Percentiles rank a stretch among this genome's conserved stretches.
Evolutionary conservation across 2,329 filamentous ascomycete genomes (phyloP).

Genomic region (Biscogniauxia marginata): DNA sequence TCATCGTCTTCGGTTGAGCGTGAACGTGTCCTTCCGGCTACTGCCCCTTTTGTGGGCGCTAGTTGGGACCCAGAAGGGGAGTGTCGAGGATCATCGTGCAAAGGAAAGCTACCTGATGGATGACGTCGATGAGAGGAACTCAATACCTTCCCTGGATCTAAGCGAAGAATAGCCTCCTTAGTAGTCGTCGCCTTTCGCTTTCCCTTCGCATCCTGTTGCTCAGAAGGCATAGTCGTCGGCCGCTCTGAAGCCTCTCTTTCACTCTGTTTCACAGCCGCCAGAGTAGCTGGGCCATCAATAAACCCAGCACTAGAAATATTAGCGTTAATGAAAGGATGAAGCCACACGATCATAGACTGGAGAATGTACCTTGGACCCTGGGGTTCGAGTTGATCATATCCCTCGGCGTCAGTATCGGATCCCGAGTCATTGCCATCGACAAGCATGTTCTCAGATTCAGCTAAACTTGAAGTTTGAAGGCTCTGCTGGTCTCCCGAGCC

Average conservation of each 20-base stretch:
- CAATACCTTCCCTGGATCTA: conserved; percentile 20
- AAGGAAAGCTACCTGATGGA: background rate
- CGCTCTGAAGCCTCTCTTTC: conserved; percentile 6
- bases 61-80: background rate
- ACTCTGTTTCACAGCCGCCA: conserved; percentile 23
- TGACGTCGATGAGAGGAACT: background rate
- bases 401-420: conserved; percentile 19
- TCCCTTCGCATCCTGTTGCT: conserved; percentile 13
- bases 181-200: conserved; percentile 12
- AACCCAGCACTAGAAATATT: conserved; percentile 26
- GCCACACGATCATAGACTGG: conserved; percentile 6
- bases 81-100: background rate
- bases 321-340: background rate
- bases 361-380: conserved; percentile 18
- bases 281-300: conserved; percentile 17
- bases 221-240: conserved; percentile 2
- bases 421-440: conserved; percentile 13
- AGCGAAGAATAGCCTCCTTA: conserved; percentile 20
- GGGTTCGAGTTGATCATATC: conserved; percentile 20
- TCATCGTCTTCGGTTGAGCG: conserved; percentile 3
- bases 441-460: conserved; percentile 13
- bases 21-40: conserved; percentile 5
- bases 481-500: background rate
- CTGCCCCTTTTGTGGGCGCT: background rate
- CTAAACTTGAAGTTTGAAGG: background rate